Percentiles rank a stretch among this genome's conserved stretches.
Conservation (phyloP, 108 stramenopile genomes). For the Licmophora abbreviata region DNA sequence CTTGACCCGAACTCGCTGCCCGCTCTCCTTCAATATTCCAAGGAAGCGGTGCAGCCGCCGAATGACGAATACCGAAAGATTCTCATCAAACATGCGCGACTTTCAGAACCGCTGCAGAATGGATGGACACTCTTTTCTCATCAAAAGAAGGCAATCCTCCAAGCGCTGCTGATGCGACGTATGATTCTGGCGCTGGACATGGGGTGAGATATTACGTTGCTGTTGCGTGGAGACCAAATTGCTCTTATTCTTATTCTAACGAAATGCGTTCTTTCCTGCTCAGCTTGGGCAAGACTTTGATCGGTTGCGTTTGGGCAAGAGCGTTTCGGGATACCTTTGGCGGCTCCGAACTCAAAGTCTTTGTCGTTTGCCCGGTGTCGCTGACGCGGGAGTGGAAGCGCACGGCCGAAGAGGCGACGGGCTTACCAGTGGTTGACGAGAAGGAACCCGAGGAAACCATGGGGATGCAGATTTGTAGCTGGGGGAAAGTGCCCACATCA, state of each 20-base stretch:
- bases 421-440: constrained; percentile 31
- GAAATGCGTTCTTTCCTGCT: not conserved
- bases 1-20: too few species aligned
- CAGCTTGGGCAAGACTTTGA: constrained; percentile 50
- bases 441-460: constrained; percentile 9
- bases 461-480: constrained; percentile 38
- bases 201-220: constrained; percentile 21
- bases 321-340: constrained; percentile 52
- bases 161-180: constrained; percentile 52
- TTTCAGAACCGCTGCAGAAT: constrained; percentile 45
- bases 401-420: constrained; percentile 53
- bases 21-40: constrained; percentile 14
- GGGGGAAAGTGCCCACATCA: constrained; percentile 45
- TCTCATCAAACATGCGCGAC: constrained; percentile 49
- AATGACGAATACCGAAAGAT: constrained; percentile 22
- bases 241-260: not conserved
- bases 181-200: constrained; percentile 79
- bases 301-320: constrained; percentile 67
- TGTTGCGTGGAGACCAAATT: not conserved
- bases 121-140: constrained; percentile 75
- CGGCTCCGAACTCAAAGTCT: constrained; percentile 28
- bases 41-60: constrained; percentile 14
- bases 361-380: constrained; percentile 58
- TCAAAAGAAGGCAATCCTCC: constrained; percentile 60
- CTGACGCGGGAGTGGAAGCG: constrained; percentile 68